These are phyloP conservation scores for Xenoacremonium recifei DNA, from an alignment of 2,329 filamentous ascomycete species.

Conservation along the genomic window DNA sequence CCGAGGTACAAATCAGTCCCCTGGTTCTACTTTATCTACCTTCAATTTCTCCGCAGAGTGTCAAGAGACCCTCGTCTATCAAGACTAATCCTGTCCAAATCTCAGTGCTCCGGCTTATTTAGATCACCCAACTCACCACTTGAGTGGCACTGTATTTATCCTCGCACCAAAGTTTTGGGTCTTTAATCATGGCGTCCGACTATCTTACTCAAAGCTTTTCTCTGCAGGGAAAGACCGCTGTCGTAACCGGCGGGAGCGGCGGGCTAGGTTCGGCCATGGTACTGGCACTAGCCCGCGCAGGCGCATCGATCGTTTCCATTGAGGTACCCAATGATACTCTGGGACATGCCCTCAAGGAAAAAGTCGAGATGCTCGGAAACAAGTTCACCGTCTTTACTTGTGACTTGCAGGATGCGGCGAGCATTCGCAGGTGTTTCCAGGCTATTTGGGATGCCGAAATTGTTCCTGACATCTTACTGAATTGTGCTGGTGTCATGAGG, in stretches of 20 bases:
- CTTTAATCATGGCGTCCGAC: too few species aligned
- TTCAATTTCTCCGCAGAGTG: too few species aligned
- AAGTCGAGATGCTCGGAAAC: neutral
- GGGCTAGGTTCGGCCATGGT: neutral
- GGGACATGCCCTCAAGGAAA: neutral
- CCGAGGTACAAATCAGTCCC: too few species aligned
- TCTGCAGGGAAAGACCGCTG: neutral
- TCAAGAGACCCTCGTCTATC: too few species aligned
- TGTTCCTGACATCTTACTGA: neutral
- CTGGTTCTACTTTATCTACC: too few species aligned
- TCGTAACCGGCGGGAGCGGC: neutral
- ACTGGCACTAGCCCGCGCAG: neutral
- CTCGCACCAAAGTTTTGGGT: too few species aligned
- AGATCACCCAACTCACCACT: too few species aligned
- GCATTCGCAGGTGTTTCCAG: neutral
- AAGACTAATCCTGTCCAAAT: too few species aligned
- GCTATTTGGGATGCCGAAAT: neutral
- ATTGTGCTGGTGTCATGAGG: neutral
- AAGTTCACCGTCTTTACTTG: neutral
- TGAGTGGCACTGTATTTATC: too few species aligned
- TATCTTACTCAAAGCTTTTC: neutral
- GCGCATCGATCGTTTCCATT: neutral
- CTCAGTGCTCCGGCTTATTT: too few species aligned
- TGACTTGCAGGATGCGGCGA: neutral
- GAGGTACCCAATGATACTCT: neutral